Conservation (phyloP, 2,329 filamentous ascomycete genomes). For the Penicillium sp. region DNA sequence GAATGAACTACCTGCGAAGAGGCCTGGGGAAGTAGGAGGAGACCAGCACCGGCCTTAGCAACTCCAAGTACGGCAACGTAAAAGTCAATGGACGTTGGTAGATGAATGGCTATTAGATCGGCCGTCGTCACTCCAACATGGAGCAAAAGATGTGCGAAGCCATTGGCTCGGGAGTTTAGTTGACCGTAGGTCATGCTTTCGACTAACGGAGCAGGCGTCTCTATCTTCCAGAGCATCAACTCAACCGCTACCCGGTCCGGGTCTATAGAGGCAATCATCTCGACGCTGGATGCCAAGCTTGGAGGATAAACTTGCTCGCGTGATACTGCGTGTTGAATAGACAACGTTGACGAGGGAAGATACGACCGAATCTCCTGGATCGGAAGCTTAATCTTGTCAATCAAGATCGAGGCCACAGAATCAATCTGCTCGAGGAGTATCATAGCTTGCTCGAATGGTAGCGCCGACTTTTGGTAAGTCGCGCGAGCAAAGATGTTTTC, state of each 20-base stretch:
- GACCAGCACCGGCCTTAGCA: constrained; percentile 72
- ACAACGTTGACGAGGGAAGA: constrained; percentile 43
- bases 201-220: constrained; percentile 28
- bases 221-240: constrained; percentile 56
- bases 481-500: constrained; percentile 52
- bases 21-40: constrained; percentile 76
- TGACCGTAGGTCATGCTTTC: constrained; percentile 61
- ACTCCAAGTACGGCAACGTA: constrained; percentile 74
- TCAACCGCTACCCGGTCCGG: constrained; percentile 63
- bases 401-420: constrained; percentile 48
- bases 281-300: constrained; percentile 56
- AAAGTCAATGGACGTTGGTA: constrained; percentile 72
- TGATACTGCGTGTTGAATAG: constrained; percentile 51
- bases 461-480: constrained; percentile 54
- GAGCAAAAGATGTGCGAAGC: constrained; percentile 59
- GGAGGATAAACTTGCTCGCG: constrained; percentile 35
- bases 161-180: constrained; percentile 65
- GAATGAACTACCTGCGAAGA: constrained; percentile 60
- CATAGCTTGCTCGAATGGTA: constrained; percentile 58
- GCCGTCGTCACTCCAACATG: constrained; percentile 50
- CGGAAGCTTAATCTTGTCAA: constrained; percentile 36
- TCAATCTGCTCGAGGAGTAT: constrained; percentile 64
- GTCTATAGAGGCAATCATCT: constrained; percentile 49
- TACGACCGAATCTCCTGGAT: constrained; percentile 33
- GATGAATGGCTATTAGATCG: constrained; percentile 67